Evolutionary conservation across 2,329 filamentous ascomycete species (phyloP).

Genomic region (Coleophoma eucalyptorum): DNA sequence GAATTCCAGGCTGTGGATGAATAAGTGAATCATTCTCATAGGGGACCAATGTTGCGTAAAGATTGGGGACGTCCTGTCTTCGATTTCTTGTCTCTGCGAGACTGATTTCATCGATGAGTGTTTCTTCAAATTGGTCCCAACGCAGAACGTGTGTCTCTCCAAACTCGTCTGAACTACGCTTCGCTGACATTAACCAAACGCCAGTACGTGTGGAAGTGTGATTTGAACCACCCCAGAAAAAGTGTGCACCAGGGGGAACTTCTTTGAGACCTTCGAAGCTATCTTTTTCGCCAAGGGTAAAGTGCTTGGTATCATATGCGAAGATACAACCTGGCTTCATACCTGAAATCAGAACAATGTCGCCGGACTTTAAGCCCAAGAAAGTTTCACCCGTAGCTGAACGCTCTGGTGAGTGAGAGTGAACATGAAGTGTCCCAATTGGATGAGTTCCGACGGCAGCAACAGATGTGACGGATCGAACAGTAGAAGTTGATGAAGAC

Average conservation of each 20-base stretch:
- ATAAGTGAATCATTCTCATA: conserved; percentile 11
- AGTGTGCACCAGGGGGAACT: conserved; percentile 52
- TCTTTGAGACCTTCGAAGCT: conserved; percentile 50
- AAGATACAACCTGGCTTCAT: conserved; percentile 34
- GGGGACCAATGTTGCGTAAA: conserved; percentile 17
- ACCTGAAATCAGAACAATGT: conserved; percentile 48
- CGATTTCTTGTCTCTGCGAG: conserved; percentile 42
- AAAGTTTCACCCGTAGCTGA: background rate
- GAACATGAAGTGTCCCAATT: conserved; percentile 38
- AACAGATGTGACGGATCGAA: conserved; percentile 21
- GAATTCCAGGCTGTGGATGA: conserved; percentile 1
- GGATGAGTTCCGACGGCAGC: conserved; percentile 31
- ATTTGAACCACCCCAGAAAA: conserved; percentile 54
- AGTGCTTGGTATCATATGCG: conserved; percentile 31
- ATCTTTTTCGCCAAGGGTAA: conserved; percentile 43
- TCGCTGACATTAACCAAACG: conserved; percentile 46
- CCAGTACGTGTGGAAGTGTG: conserved; percentile 47
- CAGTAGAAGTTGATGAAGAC: conserved; percentile 14
- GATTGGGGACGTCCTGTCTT: conserved; percentile 28
- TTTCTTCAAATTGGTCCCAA: conserved; percentile 54
- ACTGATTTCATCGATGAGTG: conserved; percentile 43
- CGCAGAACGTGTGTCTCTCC: conserved; percentile 39
- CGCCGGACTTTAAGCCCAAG: conserved; percentile 29
- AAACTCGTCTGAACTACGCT: conserved; percentile 17
- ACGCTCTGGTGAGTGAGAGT: conserved; percentile 21